Evolutionary conservation across 2,329 filamentous ascomycete species (phyloP).

Genomic region (Cladophialophora yegresii): DNA sequence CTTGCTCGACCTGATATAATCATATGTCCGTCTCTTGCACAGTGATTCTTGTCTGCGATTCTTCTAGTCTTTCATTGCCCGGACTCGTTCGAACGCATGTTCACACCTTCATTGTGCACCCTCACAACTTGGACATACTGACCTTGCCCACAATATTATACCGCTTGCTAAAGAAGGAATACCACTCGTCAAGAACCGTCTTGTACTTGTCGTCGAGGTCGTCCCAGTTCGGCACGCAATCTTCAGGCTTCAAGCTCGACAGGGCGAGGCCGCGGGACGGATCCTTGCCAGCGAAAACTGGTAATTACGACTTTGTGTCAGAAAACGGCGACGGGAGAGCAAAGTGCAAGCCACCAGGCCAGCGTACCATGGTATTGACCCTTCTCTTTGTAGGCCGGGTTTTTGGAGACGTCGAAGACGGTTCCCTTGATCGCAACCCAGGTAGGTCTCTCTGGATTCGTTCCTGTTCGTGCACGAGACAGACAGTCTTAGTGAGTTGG

Average conservation of each 20-base stretch:
- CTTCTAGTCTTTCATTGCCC: not conserved
- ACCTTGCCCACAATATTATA: conserved; percentile 73
- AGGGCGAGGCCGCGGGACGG: conserved; percentile 86
- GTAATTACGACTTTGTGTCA: not conserved
- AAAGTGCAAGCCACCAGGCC: not conserved
- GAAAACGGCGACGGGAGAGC: not conserved
- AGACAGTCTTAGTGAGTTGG: conserved; percentile 15
- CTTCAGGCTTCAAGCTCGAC: conserved; percentile 82
- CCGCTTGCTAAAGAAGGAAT: conserved; percentile 92
- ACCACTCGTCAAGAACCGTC: conserved; percentile 84
- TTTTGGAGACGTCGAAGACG: conserved; percentile 91
- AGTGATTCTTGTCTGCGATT: not conserved
- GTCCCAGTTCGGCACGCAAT: conserved; percentile 79
- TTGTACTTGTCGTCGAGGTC: conserved; percentile 84
- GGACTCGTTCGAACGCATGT: not conserved
- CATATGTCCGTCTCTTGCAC: not conserved
- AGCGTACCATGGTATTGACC: conserved; percentile 80
- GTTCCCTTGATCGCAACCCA: conserved; percentile 75
- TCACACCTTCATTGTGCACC: not conserved
- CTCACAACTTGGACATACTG: conserved; percentile 28
- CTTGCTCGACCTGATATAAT: not conserved
- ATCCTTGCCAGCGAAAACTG: conserved; percentile 95
- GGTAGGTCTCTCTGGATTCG: conserved; percentile 53
- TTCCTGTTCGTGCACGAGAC: conserved; percentile 39
- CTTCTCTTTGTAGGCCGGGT: conserved; percentile 78